Base-by-base conservation (phyloP, 129 eudicot genomes). In the Flaveria sonorensis region DNA sequence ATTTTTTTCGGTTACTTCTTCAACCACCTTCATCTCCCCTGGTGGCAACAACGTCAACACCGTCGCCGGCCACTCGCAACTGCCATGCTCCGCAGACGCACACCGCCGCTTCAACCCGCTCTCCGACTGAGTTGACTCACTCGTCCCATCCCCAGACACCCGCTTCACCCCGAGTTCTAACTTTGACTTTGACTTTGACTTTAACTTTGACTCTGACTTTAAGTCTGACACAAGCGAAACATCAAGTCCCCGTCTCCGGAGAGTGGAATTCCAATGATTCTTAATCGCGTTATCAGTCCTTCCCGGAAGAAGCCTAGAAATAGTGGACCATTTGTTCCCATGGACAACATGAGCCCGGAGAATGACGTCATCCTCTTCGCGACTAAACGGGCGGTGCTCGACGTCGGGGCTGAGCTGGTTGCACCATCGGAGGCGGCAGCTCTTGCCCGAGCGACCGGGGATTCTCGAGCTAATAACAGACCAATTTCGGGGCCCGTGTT, bases 361-460 rank as follows among this genome's bases (percentile, higher is more conserved):
- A 10, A 91, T 87, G 2, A 83, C 51, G 10, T 67, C 97, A 39
- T 91, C 94, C 79, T 91, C 97, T 8, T 81, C 81, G 1, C 83
- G 88, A 26, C 88, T 76, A 50, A 91, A 91, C 0, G 94, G 90
- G 20, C 87, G 88, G 84, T 87, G 97, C 18, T 88, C 86, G 10
- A 91, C 97, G 32, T 62, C 70, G 0, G 97, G 97, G 68, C 97
- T 87, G 13, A 88, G 91, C 86, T 91, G 97, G 69, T 91, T 90
- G 73, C 89, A 86, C 96, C 92, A 90, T 71, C 96, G 82, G 6
- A 90, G 65, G 4, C 96, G 82, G 68, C 97, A 91, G 3, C 90
- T 88, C 79, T 91, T 91, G 2, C 97, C 97, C 6, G 97, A 86
- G 0, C 97, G 84, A 1, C 94, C 97, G 3, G 90, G 85, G 9